These are phyloP conservation scores for Fusarium robinianum DNA, from an alignment of 2,329 filamentous ascomycete genomes.

Conservation along the genomic window DNA sequence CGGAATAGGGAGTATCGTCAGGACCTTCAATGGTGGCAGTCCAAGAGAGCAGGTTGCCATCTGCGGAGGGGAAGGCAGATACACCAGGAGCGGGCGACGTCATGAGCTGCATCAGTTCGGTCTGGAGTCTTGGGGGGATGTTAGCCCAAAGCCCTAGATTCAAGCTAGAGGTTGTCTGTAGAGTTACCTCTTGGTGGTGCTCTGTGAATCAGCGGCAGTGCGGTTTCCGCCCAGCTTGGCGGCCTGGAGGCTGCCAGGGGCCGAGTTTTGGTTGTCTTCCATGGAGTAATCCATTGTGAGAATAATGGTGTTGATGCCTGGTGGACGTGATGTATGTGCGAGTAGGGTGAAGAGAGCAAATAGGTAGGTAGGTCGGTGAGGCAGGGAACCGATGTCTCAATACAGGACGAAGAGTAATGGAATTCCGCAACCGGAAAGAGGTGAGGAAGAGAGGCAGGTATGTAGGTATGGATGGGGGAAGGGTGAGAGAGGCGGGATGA, in stretches of 20 bases:
- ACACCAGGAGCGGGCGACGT: conserved; percentile 90
- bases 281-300: conserved; percentile 50
- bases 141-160: too few relatives aligned
- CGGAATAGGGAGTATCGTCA: conserved; percentile 86
- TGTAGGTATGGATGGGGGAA: conserved; percentile 19
- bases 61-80: conserved; percentile 89
- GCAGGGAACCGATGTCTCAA: conserved; percentile 16
- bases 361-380: conserved; percentile 9
- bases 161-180: too few relatives aligned
- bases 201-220: conserved; percentile 68
- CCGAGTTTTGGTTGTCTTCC: conserved; percentile 68
- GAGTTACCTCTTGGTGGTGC: conserved; percentile 83
- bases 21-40: conserved; percentile 92
- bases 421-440: conserved; percentile 32
- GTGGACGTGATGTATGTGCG: background rate
- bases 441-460: too few relatives aligned
- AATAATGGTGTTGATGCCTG: conserved; percentile 7
- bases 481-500: conserved; percentile 12
- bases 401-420: conserved; percentile 11
- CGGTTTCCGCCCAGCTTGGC: conserved; percentile 63
- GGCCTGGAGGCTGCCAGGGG: conserved; percentile 63
- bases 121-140: conserved; percentile 74
- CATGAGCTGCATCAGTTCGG: conserved; percentile 98
- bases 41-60: conserved; percentile 91
- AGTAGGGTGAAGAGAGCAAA: conserved; percentile 1